Evolutionary conservation across 805 yeast species (phyloP).

Genomic region (Metschnikowia vanudenii): DNA sequence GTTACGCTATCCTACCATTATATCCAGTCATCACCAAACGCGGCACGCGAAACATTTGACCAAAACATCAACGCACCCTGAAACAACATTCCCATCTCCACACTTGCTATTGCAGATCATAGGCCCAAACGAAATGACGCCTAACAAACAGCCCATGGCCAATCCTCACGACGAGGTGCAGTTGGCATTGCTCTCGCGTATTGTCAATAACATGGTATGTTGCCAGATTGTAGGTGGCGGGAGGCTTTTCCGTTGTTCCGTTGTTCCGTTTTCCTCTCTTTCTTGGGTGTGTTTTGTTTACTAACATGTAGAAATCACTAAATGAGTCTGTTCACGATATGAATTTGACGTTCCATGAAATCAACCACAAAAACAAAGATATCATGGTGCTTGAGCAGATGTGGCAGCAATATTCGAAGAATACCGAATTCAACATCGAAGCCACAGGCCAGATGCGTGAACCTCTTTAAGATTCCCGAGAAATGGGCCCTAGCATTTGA

Average conservation of each 20-base stretch:
- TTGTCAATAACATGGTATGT: conserved; percentile 73
- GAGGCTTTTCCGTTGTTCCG: not conserved
- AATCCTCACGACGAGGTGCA: conserved; percentile 86
- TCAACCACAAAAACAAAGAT: conserved; percentile 65
- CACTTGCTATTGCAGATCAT: too few relatives aligned
- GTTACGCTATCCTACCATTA: too few relatives aligned
- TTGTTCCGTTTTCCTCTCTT: not conserved
- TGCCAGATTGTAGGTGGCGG: too few relatives aligned
- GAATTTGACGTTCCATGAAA: conserved; percentile 58
- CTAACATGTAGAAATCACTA: conserved; percentile 54
- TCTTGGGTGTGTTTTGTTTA: conserved; percentile 1
- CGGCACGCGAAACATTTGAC: too few relatives aligned
- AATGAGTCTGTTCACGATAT: conserved; percentile 68
- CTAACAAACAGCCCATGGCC: conserved; percentile 49
- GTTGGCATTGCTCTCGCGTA: conserved; percentile 69
- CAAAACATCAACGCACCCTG: too few relatives aligned
- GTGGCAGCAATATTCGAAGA: conserved; percentile 75
- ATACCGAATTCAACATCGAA: conserved; percentile 66
- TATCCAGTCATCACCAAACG: too few relatives aligned
- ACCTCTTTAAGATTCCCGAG: conserved; percentile 29
- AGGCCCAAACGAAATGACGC: not conserved
- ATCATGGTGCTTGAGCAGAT: conserved; percentile 70
- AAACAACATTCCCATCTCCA: not conserved
- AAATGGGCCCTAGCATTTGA: not conserved
- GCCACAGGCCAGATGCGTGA: conserved; percentile 62